Evolutionary conservation across 352 stramenopile genomes (phyloP), one percentile per base, ranked within the genome.

Genomic region (Globisporangium yorkense): DNA sequence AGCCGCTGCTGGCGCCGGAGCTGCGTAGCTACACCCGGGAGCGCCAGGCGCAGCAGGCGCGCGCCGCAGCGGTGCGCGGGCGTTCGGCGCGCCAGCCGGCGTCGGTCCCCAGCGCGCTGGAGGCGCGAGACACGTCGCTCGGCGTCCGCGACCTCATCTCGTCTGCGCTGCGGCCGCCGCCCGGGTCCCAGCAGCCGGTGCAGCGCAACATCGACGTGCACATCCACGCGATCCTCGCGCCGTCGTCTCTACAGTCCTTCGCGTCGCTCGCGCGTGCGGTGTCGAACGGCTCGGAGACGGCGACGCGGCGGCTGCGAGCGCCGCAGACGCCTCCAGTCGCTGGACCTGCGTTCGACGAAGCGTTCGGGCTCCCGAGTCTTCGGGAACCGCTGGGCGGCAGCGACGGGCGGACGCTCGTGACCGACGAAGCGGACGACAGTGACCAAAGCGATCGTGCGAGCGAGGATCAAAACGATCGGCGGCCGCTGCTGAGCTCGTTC

Each of bases 181-280:
- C 35, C 6, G 78, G 87, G 6, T 35, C 66, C 0, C 65, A 50
- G 24, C 63, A 50, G 24, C 63, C 73, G 35, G 61, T 62, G 2
- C 76, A 80, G 49, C 80, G 80, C 18, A 92, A 72, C 49, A 92
- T 95, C 45, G 85, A 95, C 59, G 84, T 95, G 2, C 85, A 95
- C 62, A 95, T 95, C 33, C 85, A 95, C 55, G 85, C 85, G 2
- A 92, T 95, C 48, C 77, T 95, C 7, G 75, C 85, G 10, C 82
- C 85, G 21, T 82, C 77, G 3, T 91, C 84, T 0, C 49, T 92
- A 2, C 80, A 78, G 6, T 88, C 78, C 2, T 68, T 92, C n/a
- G 73, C 80, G 2, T 76, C 72, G 2, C 59, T 84, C 45, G 68
- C 66, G 44, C 65, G 66, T 53, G 70, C 62, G 0, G 21, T 50